Conservation (phyloP, 2,329 filamentous ascomycete species). For the Lasiodiplodia sp. region DNA sequence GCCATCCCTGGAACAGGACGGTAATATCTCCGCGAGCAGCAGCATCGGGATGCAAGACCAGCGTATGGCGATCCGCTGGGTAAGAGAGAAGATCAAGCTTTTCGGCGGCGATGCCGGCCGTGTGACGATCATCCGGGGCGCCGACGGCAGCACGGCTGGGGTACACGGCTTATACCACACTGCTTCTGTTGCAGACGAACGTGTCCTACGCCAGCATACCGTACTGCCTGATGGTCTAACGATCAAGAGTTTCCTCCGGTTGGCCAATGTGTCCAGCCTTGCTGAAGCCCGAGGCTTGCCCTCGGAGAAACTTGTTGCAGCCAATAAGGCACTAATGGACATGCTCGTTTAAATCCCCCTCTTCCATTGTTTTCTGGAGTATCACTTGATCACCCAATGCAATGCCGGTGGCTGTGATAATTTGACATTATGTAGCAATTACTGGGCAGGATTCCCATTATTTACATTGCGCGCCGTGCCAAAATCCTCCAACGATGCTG, state of each 20-base stretch:
- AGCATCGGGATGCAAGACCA: slow-evolving; percentile 61
- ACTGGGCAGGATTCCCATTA: too few relatives aligned
- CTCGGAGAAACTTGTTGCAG: slow-evolving; percentile 41
- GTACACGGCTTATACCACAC: slow-evolving; percentile 13
- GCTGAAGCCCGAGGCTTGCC: slow-evolving; percentile 43
- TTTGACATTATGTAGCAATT: too few relatives aligned
- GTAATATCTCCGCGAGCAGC: slow-evolving; percentile 56
- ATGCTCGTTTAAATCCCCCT: too few relatives aligned
- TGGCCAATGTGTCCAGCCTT: slow-evolving; percentile 45
- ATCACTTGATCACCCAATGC: too few relatives aligned
- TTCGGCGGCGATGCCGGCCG: slow-evolving; percentile 60
- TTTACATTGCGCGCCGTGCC: too few relatives aligned
- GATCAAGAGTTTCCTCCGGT: slow-evolving; percentile 41
- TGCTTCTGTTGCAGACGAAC: too few relatives aligned
- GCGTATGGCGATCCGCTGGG: slow-evolving; percentile 61
- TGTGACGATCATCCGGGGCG: slow-evolving; percentile 50
- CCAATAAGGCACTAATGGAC: slow-evolving; percentile 35
- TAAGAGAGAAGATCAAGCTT: slow-evolving; percentile 57
- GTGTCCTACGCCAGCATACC: too few relatives aligned
- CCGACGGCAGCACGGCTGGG: neutral
- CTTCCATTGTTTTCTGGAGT: too few relatives aligned
- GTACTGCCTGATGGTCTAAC: slow-evolving; percentile 36
- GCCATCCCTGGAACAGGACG: slow-evolving; percentile 47
- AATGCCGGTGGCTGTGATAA: too few relatives aligned
- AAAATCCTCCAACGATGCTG: too few relatives aligned